These are phyloP conservation scores for Brettanomyces naardenensis DNA, from an alignment of 805 yeast species.

Conservation along the genomic window DNA sequence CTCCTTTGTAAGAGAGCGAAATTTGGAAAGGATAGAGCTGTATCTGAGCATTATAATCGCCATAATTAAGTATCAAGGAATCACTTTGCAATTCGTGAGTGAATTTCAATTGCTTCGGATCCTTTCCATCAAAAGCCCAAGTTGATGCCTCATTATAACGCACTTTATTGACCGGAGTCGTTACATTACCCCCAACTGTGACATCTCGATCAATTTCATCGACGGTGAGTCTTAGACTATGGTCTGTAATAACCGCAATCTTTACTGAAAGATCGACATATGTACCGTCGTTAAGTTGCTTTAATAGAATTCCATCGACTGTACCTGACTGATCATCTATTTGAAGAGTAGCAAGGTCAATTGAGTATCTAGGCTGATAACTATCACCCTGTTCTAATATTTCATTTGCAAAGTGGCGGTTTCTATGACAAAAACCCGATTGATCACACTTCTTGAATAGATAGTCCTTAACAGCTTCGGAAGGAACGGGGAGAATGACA, in stretches of 20 bases:
- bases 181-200: slow-evolving; percentile 1
- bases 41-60: slow-evolving; percentile 36
- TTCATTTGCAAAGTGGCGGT: slow-evolving; percentile 54
- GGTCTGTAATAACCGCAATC: slow-evolving; percentile 46
- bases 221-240: slow-evolving; percentile 51
- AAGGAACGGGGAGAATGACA: neutral
- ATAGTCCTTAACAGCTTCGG: slow-evolving; percentile 37
- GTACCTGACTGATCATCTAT: slow-evolving; percentile 23
- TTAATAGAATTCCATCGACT: slow-evolving; percentile 40
- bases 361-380: slow-evolving; percentile 31
- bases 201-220: slow-evolving; percentile 51
- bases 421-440: slow-evolving; percentile 79
- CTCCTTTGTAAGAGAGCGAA: slow-evolving; percentile 36
- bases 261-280: slow-evolving; percentile 45
- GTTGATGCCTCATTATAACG: slow-evolving; percentile 54
- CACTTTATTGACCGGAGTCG: slow-evolving; percentile 20
- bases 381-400: slow-evolving; percentile 19
- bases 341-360: slow-evolving; percentile 29
- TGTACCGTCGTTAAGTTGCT: slow-evolving; percentile 33
- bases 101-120: slow-evolving; percentile 17
- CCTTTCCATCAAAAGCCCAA: slow-evolving; percentile 42
- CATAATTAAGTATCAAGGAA: slow-evolving; percentile 26
- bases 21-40: slow-evolving; percentile 42
- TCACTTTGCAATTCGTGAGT: slow-evolving; percentile 16
- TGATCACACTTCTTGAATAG: slow-evolving; percentile 71